Conservation (phyloP, 176 grass and related monocot species). For the Hordeum vulgare region DNA sequence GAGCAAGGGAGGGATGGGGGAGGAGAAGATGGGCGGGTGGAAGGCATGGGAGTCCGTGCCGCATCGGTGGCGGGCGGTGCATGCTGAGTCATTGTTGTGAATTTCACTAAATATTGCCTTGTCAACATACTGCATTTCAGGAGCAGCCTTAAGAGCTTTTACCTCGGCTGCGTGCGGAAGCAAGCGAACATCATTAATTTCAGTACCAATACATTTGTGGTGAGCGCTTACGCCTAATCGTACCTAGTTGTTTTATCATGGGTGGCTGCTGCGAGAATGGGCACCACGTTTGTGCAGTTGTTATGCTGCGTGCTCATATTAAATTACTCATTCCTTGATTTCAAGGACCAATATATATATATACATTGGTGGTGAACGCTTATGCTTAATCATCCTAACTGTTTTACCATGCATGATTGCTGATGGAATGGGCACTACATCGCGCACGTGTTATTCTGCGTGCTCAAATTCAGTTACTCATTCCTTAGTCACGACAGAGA, state of each 20-base stretch:
- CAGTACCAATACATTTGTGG: conserved; percentile 45
- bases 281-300: background rate
- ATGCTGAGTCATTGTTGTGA: no score
- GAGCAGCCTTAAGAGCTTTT: conserved; percentile 69
- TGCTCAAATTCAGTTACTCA: background rate
- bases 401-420: background rate
- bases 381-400: background rate
- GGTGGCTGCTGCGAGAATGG: background rate
- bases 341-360: background rate
- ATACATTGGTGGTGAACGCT: conserved; percentile 58
- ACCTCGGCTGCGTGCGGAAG: conserved; percentile 39
- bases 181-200: conserved; percentile 24
- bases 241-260: background rate
- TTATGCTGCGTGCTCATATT: background rate
- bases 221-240: conserved; percentile 14
- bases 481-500: background rate
- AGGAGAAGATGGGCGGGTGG: no score
- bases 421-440: background rate
- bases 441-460: background rate
- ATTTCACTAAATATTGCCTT: conserved; percentile 10
- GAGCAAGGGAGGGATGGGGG: no score
- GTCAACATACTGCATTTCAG: conserved; percentile 35
- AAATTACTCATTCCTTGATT: background rate
- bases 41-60: no score
- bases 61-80: no score